A percentile compares a stretch with the other conserved stretches of the same genome.
Conservation (phyloP, 2,329 filamentous ascomycete species). For the Chaetomium sp. region DNA sequence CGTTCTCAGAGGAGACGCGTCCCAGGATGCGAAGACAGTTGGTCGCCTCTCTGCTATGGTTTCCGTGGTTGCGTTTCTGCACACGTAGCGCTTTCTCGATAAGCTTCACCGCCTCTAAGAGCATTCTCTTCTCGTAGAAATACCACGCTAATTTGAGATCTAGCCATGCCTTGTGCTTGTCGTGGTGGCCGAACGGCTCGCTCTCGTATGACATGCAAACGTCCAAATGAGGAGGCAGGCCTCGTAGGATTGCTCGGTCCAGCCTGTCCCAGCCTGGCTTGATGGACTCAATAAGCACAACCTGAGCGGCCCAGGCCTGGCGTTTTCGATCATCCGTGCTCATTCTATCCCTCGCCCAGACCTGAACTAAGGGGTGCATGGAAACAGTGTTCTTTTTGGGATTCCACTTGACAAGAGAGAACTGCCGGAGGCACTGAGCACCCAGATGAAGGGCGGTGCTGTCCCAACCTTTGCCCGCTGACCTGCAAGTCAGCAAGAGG, state of each 20-base stretch:
- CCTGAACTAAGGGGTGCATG: conserved; percentile 9
- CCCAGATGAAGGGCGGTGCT: neutral
- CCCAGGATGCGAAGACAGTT: neutral
- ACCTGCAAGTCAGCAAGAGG: neutral
- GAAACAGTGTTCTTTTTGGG: neutral
- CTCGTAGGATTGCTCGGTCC: neutral
- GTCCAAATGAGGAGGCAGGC: neutral
- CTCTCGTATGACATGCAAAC: neutral
- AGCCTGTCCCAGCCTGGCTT: neutral
- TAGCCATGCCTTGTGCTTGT: neutral
- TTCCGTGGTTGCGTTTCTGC: neutral
- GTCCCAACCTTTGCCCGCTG: neutral
- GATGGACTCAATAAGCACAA: conserved; percentile 6
- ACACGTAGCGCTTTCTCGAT: neutral
- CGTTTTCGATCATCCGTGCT: neutral
- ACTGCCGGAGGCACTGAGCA: neutral
- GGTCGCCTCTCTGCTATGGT: neutral
- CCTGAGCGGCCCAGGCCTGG: neutral
- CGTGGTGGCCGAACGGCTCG: neutral
- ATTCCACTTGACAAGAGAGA: neutral
- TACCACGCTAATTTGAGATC: conserved; percentile 6
- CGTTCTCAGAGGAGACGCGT: neutral
- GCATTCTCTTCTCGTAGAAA: neutral
- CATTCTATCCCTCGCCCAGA: conserved; percentile 5
- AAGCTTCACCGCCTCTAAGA: neutral